Evolutionary conservation across 345 rosid genomes (phyloP).

Genomic region (Garcia nutans): DNA sequence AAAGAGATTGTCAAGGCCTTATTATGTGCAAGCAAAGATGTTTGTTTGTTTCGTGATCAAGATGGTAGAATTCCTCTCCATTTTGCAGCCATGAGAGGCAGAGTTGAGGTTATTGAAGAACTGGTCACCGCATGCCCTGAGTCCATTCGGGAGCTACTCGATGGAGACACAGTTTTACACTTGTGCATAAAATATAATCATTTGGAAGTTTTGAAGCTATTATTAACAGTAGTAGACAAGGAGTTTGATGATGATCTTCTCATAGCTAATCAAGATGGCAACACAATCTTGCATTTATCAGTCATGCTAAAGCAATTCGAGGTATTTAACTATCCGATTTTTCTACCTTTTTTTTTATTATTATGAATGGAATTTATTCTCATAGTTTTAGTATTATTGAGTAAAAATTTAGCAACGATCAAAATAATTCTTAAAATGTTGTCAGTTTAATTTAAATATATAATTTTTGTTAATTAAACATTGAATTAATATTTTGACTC

Average conservation of each 20-base stretch:
- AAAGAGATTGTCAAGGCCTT: not conserved
- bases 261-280: not conserved
- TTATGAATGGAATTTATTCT: no score
- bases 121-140: not conserved
- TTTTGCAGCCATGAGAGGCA: conserved; percentile 3
- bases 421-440: no score
- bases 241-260: not conserved
- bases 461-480: no score
- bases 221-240: not conserved
- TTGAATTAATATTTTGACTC: no score
- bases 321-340: not conserved
- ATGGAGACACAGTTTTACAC: not conserved
- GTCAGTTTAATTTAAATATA: no score
- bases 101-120: not conserved
- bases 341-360: no score
- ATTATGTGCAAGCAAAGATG: not conserved
- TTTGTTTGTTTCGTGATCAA: not conserved
- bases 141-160: not conserved
- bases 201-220: not conserved
- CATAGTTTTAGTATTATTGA: no score
- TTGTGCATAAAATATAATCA: conserved; percentile 4
- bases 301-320: not conserved
- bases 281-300: conserved; percentile 3
- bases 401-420: no score
- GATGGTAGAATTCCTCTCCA: conserved; percentile 10